Evolutionary conservation across 345 rosid genomes (phyloP), one percentile per base, ranked within the genome.

Genomic region (Gossypium rotundifolium): DNA sequence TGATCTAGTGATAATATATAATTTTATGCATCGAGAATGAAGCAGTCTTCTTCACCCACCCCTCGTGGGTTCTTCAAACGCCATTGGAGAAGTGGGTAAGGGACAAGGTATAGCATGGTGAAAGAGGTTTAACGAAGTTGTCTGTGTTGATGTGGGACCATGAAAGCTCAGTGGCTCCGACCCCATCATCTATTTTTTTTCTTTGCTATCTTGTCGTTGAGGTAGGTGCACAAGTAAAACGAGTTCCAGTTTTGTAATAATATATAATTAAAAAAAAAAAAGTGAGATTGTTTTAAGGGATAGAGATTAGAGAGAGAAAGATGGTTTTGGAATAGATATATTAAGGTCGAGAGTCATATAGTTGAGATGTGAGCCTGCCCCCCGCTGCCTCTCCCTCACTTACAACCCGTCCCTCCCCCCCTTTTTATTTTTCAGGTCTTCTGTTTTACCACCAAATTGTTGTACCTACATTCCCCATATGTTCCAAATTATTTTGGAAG

Each of bases 201-300:
- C 38, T 75, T 74, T 29, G 64, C 60, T 52, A 54, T 67, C 71
- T 73, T 77, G 84, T 72, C 80, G 83, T 81, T 85, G 83, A 76
- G 89, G 85, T 83, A 81, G 89, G 83, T 88, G 88, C 88, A 79
- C 77, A 80, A 78, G 85, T 75, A 77, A 83, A 85, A 79, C 20
- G 81, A 80, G 82, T 9, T 9, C 0, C n/a, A 17, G n/a, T 17
- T 54, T 1, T n/a, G 12, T 46, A 46, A 9, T 46, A 54, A 0
- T 2, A 2, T 54, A 54, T 54, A 54, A 7, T 54, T 7, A 0
- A 18, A n/a, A 69, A 16, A 4, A 25, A 4, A 25, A 11, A 2
- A 25, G 2, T 11, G 75, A 73, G 83, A 85, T 84, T 78, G 86
- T 84, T 83, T 85, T 61, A 65, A 55, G 60, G 4, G 11, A n/a